Evolutionary conservation across 768 basidiomycete genomes (phyloP).

Genomic region (Cystobasidium ongulense): DNA sequence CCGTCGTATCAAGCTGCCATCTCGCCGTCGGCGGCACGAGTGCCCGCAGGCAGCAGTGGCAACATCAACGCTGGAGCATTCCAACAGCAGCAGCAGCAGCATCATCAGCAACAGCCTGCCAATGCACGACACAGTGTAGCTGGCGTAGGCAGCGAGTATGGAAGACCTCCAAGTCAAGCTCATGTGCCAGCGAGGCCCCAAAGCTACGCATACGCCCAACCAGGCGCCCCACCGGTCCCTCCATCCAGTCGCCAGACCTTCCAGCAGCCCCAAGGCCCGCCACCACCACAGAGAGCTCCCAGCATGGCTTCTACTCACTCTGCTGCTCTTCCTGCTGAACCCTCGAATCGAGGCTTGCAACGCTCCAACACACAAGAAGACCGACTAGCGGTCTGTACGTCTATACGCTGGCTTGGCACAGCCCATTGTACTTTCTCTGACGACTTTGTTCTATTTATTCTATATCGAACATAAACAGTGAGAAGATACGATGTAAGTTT

Average conservation of each 20-base stretch:
- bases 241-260: neutral
- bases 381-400: slow-evolving; percentile 14
- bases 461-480: neutral
- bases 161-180: neutral
- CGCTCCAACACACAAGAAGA: slow-evolving; percentile 20
- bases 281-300: neutral
- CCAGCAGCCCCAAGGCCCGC: neutral
- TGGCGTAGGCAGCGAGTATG: neutral
- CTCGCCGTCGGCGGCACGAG: neutral
- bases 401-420: neutral
- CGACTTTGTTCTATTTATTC: neutral
- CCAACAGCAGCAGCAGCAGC: slow-evolving; percentile 5
- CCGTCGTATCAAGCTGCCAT: slow-evolving; percentile 7
- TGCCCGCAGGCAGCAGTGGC: neutral
- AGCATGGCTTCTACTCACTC: neutral
- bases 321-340: neutral
- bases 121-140: neutral
- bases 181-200: neutral
- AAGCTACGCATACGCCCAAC: neutral
- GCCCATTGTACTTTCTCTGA: neutral
- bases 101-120: neutral
- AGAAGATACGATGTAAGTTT: slow-evolving; percentile 11
- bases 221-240: neutral
- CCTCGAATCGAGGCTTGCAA: neutral
- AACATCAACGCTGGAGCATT: neutral